Base-by-base conservation (phyloP, 345 rosid genomes). In the Camelina neglecta region DNA sequence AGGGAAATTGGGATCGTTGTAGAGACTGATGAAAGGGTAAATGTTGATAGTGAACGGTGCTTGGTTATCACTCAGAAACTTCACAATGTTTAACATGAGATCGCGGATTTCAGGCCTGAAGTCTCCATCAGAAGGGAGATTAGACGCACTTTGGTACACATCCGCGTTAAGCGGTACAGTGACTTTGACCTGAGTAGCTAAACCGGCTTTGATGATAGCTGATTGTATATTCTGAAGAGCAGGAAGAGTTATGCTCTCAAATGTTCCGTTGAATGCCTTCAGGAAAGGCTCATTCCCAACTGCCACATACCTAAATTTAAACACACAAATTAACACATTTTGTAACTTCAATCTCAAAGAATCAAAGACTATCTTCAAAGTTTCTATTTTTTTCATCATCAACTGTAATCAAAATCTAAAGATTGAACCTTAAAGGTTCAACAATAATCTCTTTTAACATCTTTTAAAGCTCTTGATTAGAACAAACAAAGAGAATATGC, bases 221-320 rank as follows among this genome's bases (percentile, higher is more conserved):
- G 89, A 75, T 74, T 90, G 96, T 47, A 88, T 73, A 51, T 90
- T 90, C 60, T 76, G 82, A 36, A 86, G 84, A 53, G 96, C 96
- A 59, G 96, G 91, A 6, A 84, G 82, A 10, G 88, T 84, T 72
- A 86, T 75, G 2, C 18, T 23, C 20, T 82, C 67, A 64, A 69
- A 90, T 31, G 64, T 88, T 80, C 83, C 84, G 55, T 88, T 86
- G 74, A 69, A 88, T 21, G 88, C 39, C 38, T 77, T 49, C 11
- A 90, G 79, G 57, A 87, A 87, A 10, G 95, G 95, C 68, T 90
- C 95, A 69, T 88, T 90, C 68, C 91, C 90, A 29, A 86, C 90
- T 7, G 90, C 92, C 13, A 90, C 90, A 49, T 86, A 82, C 81
- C 95, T 87, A 50, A 5, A 6, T n/a, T 20, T 0, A 6, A 21